Base-by-base conservation (phyloP, 495 filamentous ascomycete species). In the Aspergillus ellipticus region DNA sequence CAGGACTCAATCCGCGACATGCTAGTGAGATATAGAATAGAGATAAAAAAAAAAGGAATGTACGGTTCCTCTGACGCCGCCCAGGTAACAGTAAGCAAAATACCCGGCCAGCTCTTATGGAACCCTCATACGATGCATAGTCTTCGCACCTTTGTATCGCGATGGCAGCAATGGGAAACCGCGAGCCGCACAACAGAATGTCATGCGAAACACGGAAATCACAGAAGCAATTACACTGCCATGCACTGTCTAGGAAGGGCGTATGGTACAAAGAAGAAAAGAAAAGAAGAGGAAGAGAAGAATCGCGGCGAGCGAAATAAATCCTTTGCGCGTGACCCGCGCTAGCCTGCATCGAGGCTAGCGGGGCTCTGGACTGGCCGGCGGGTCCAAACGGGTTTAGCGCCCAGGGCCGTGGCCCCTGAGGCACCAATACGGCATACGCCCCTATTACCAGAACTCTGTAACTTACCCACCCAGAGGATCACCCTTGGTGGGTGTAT, bases 31-130 rank as follows among this genome's bases (percentile, higher is more conserved):
- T 55, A 20, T 41, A 59, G 15, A 52, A 29, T 24, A 8, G 6
- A 51, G 5, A 52, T 49, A 50, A 31, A 35, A 43, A 5, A 21
- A 47, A 56, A 42, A 60, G 54, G 46, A 49, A 78, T 93, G 88
- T 93, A 57, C 72, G 88, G 82, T 82, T 76, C 87, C 87, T 92
- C 89, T 92, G 89, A 94, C 89, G 83, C 89, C 83, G 88, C 84
- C 88, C 84, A 83, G 82, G 86, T 86, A 89, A 90, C 76, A 73
- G 68, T 51, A 59, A 60, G 56, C 59, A 76, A 72, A 85, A 81
- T 87, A 79, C 87, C 77, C 81, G 86, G 88, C 83, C 89, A 88
- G 89, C 84, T 94, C 89, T 92, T 92, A 94, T 90, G 85, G 86
- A 76, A 82, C 83, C 88, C 73, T 75, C 63, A 48, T 65, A 79